Percentiles rank a stretch among this genome's conserved stretches.
phyloP scores from a whole-genome alignment of 2,329 filamentous ascomycete species.

The Diaporthe eres region DNA sequence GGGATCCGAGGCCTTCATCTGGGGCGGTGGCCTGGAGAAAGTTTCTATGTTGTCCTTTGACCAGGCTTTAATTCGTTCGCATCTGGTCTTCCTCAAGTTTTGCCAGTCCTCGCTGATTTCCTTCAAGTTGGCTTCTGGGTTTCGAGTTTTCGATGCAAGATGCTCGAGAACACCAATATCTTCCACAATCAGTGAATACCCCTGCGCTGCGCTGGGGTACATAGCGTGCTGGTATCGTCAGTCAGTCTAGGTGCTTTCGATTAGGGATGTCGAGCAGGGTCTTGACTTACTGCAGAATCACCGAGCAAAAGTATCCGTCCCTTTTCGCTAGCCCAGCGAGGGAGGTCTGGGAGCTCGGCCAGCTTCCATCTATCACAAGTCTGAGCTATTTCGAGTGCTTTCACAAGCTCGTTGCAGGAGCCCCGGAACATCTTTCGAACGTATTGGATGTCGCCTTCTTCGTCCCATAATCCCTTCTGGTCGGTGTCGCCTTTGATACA shows the following conservation, averaged over 20 bases:
- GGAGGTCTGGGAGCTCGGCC: conserved; percentile 45
- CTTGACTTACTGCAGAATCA: conserved; percentile 40
- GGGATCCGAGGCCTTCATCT: neutral
- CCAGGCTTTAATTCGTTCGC: conserved; percentile 44
- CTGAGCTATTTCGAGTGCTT: conserved; percentile 36
- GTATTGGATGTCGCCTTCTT: conserved; percentile 45
- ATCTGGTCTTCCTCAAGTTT: conserved; percentile 43
- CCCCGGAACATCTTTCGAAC: conserved; percentile 42
- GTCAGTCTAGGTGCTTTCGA: neutral
- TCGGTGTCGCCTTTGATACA: conserved; percentile 43
- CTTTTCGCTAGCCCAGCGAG: conserved; percentile 43
- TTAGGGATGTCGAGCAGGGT: neutral
- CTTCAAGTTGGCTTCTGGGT: neutral
- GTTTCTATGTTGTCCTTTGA: conserved; percentile 41
- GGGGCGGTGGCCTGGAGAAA: conserved; percentile 8
- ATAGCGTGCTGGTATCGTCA: conserved; percentile 31
- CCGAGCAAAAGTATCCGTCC: conserved; percentile 43
- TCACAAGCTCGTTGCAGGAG: conserved; percentile 41
- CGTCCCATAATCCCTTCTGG: conserved; percentile 46
- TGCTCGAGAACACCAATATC: conserved; percentile 37
- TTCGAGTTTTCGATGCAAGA: neutral
- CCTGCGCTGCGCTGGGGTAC: conserved; percentile 33
- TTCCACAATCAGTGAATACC: conserved; percentile 34
- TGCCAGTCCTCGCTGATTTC: conserved; percentile 39
- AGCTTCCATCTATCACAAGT: conserved; percentile 45